Evolutionary conservation across 306 rosid species (phyloP).

Genomic region (Echinosophora koreensis): DNA sequence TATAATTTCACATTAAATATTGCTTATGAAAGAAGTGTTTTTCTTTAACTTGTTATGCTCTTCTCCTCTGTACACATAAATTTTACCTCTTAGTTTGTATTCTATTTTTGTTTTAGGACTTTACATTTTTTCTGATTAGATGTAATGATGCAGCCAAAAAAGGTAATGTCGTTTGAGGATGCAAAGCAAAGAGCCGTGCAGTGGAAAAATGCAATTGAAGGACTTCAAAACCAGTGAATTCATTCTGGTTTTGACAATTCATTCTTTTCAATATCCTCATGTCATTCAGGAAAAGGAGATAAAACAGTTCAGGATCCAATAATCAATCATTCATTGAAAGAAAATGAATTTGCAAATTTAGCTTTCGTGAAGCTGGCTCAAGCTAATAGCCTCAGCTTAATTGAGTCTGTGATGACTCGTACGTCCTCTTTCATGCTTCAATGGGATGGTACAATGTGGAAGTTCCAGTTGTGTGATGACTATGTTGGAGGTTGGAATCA

Average conservation of each 20-base stretch:
- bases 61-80: background rate
- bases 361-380: slow-evolving; percentile 50
- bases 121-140: slow-evolving; percentile 41
- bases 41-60: slow-evolving; percentile 5
- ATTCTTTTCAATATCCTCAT: slow-evolving; percentile 54
- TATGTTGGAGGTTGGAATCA: slow-evolving; percentile 57
- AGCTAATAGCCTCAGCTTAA: slow-evolving; percentile 50
- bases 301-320: slow-evolving; percentile 47
- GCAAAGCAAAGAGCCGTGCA: slow-evolving; percentile 91
- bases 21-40: background rate
- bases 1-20: background rate
- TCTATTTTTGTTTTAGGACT: slow-evolving; percentile 15
- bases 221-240: slow-evolving; percentile 91
- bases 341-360: slow-evolving; percentile 51
- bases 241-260: slow-evolving; percentile 47
- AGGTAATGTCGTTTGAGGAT: slow-evolving; percentile 89
- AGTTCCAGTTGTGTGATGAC: slow-evolving; percentile 51
- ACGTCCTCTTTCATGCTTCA: slow-evolving; percentile 52
- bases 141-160: slow-evolving; percentile 80
- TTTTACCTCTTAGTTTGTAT: background rate
- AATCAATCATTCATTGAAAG: slow-evolving; percentile 57
- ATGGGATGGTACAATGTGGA: slow-evolving; percentile 53
- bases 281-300: slow-evolving; percentile 57
- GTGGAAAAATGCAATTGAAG: slow-evolving; percentile 99
- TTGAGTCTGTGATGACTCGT: slow-evolving; percentile 44